A percentile compares a stretch with the other conserved stretches of the same genome.
Evolutionary conservation across 768 basidiomycete species (phyloP).

Genomic region (Punctularia strigosozonata): DNA sequence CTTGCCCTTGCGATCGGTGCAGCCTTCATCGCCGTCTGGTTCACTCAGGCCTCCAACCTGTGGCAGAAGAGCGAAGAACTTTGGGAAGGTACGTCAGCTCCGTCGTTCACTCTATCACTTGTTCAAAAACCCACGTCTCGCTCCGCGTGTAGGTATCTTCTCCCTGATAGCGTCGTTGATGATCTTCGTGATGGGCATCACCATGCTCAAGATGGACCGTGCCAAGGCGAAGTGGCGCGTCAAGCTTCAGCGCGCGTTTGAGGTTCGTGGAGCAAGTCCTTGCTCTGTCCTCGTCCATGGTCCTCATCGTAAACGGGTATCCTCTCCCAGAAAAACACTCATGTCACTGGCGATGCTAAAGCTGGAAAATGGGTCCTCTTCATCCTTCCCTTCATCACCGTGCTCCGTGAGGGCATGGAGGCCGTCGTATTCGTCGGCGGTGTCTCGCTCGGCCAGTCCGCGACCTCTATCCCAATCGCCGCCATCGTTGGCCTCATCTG

Average conservation of each 20-base stretch:
- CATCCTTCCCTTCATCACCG: slow-evolving; percentile 81
- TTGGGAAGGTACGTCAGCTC: slow-evolving; percentile 87
- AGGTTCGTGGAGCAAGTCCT: slow-evolving; percentile 35
- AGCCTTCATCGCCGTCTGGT: slow-evolving; percentile 91
- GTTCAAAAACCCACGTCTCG: neutral
- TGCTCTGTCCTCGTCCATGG: neutral
- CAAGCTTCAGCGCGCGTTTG: slow-evolving; percentile 76
- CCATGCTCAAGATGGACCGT: slow-evolving; percentile 92
- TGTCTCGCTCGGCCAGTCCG: slow-evolving; percentile 76
- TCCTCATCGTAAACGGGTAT: too few relatives aligned
- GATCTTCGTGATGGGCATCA: slow-evolving; percentile 89
- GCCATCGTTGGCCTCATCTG: slow-evolving; percentile 75
- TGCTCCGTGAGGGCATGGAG: slow-evolving; percentile 90
- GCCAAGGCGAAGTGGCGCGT: slow-evolving; percentile 91
- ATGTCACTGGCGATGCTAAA: too few relatives aligned
- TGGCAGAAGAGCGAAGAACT: slow-evolving; percentile 78
- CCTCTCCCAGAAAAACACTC: too few relatives aligned
- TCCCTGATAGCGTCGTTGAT: slow-evolving; percentile 61
- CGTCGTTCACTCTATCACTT: slow-evolving; percentile 7
- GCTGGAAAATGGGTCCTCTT: slow-evolving; percentile 82
- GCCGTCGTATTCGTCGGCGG: slow-evolving; percentile 92
- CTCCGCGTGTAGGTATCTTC: slow-evolving; percentile 42
- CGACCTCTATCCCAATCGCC: slow-evolving; percentile 81
- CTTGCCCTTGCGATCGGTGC: slow-evolving; percentile 79
- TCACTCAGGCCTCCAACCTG: slow-evolving; percentile 77